Percentiles rank a stretch among this genome's conserved stretches.
These are phyloP conservation scores for Dactylis glomerata DNA, from an alignment of 176 grass and related monocot species.

Conservation along the genomic window DNA sequence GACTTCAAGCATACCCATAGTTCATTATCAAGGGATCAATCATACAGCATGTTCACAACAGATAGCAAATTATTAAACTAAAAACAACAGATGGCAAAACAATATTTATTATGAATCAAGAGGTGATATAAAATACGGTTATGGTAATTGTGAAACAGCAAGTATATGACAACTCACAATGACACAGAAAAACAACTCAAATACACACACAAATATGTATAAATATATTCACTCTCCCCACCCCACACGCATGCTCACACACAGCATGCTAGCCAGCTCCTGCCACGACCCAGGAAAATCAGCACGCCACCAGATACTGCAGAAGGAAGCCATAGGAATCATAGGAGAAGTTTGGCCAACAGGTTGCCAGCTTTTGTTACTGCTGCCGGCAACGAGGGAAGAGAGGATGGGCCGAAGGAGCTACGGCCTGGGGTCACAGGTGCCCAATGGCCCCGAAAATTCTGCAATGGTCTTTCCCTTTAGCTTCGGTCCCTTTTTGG, in stretches of 20 bases:
- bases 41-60: slow-evolving; percentile 5
- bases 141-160: not conserved
- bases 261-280: not conserved
- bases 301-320: not conserved
- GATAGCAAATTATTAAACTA: not conserved
- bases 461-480: not conserved
- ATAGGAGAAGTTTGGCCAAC: not conserved
- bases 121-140: slow-evolving; percentile 4
- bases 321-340: not conserved
- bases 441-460: not conserved
- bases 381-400: not conserved
- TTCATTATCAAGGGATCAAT: not conserved
- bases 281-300: not conserved
- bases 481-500: not conserved
- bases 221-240: not conserved
- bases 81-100: slow-evolving; percentile 10
- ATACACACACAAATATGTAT: not conserved
- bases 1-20: not conserved
- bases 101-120: not conserved
- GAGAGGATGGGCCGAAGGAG: not conserved
- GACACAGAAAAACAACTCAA: not conserved
- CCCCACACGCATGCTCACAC: not conserved
- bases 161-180: not conserved
- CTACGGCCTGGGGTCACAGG: not conserved
- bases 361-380: not conserved